Evolutionary conservation across 164 flowering plant genomes (phyloP).

Genomic region (Tinospora cordifolia): DNA sequence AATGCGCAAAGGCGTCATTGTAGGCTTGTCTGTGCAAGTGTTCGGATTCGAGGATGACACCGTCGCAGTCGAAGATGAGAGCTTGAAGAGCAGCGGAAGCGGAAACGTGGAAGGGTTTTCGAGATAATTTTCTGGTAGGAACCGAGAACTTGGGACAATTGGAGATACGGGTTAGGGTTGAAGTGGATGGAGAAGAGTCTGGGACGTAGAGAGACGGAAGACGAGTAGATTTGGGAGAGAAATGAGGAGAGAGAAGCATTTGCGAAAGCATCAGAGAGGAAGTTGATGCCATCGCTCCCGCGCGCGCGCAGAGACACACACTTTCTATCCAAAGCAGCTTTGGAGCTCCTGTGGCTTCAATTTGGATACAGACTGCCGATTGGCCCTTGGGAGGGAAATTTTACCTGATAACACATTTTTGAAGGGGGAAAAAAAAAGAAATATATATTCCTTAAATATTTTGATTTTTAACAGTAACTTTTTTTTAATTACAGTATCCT

Average conservation of each 20-base stretch:
- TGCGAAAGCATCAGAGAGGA: constrained; percentile 6
- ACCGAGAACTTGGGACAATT: not conserved
- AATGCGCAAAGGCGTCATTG: constrained; percentile 78
- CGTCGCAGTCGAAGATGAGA: constrained; percentile 92
- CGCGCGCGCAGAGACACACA: not conserved
- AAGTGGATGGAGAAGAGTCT: constrained; percentile 6
- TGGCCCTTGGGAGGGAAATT: no score
- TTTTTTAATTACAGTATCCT: no score
- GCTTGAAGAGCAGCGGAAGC: constrained; percentile 41
- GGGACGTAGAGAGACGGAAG: constrained; percentile 3
- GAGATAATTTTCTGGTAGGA: not conserved
- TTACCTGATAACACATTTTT: no score
- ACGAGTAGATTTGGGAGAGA: not conserved
- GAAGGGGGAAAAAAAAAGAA: no score
- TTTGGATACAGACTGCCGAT: no score
- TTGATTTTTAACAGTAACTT: no score
- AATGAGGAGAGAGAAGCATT: not conserved
- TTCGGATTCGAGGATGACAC: constrained; percentile 91
- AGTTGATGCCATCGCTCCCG: not conserved
- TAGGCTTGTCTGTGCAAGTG: constrained; percentile 89
- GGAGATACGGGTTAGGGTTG: not conserved
- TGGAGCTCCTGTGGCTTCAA: no score
- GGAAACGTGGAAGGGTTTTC: constrained; percentile 8
- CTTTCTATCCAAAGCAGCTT: no score
- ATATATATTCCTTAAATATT: no score